Percentiles rank a stretch among this genome's conserved stretches.
Evolutionary conservation across 164 flowering plant genomes (phyloP).

Genomic region (Amborella trichopoda): DNA sequence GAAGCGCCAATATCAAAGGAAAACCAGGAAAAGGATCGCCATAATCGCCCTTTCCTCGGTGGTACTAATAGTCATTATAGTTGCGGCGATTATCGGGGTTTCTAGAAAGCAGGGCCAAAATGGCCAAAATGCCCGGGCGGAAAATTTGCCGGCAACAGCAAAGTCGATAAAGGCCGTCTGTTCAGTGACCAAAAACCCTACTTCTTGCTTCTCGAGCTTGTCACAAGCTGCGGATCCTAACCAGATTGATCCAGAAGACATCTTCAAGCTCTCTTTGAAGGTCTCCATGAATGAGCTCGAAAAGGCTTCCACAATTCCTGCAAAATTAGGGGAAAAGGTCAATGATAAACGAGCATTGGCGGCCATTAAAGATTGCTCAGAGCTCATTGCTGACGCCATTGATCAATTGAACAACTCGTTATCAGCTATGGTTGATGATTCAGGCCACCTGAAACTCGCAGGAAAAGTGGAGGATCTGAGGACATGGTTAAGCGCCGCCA

Average conservation of each 20-base stretch:
- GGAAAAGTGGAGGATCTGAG: constrained; percentile 29
- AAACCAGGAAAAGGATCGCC: constrained; percentile 29
- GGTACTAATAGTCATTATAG: constrained; percentile 29
- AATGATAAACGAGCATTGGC: constrained; percentile 9
- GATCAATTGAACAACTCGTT: constrained; percentile 42
- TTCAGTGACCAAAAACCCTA: constrained; percentile 36
- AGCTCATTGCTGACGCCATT: constrained; percentile 29
- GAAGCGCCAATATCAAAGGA: constrained; percentile 22
- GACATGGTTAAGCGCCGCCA: constrained; percentile 66
- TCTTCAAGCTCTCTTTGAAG: constrained; percentile 32
- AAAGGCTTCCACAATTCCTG: constrained; percentile 14
- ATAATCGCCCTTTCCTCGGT: constrained; percentile 38
- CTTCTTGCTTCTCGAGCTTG: constrained; percentile 34
- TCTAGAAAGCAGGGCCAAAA: not conserved
- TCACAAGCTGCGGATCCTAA: constrained; percentile 11
- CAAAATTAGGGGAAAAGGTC: not conserved
- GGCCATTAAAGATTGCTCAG: constrained; percentile 32
- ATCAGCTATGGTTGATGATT: no score
- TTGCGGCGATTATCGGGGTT: constrained; percentile 29
- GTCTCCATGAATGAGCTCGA: constrained; percentile 32
- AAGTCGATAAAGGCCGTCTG: constrained; percentile 45
- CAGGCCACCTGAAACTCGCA: no score
- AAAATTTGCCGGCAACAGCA: constrained; percentile 2
- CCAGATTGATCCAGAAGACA: constrained; percentile 20
- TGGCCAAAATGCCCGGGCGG: not conserved